phyloP scores from a whole-genome alignment of 768 basidiomycete genomes.

The Leccinum rimulosum region DNA sequence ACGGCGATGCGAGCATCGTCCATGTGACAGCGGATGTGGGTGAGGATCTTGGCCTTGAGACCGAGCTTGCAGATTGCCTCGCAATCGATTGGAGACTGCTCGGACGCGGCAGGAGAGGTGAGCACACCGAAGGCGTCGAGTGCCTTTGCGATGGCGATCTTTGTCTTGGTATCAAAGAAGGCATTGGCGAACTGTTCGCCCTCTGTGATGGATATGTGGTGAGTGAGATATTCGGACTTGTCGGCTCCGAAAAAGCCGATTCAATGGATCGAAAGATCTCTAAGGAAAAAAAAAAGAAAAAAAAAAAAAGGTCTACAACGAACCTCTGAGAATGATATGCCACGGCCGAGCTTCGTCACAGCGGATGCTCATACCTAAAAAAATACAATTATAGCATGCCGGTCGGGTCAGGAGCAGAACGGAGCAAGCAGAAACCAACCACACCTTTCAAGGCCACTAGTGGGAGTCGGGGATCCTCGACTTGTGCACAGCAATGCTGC shows the following conservation, averaged over 20 bases:
- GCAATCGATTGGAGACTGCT: conserved; percentile 91
- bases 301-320: conserved; percentile 21
- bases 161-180: conserved; percentile 99
- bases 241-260: conserved; percentile 7
- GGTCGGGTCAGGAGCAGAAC: no score
- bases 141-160: conserved; percentile 98
- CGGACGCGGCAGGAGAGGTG: conserved; percentile 96
- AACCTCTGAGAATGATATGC: conserved; percentile 90
- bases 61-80: conserved; percentile 99
- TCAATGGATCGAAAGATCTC: no score
- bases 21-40: conserved; percentile 99
- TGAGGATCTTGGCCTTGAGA: conserved; percentile 93
- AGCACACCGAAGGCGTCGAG: conserved; percentile 99
- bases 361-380: no score
- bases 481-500: no score
- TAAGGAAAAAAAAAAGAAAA: not conserved
- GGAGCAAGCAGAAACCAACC: no score
- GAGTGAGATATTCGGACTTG: conserved; percentile 14
- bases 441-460: no score
- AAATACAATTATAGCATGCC: no score
- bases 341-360: no score
- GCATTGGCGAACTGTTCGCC: conserved; percentile 99
- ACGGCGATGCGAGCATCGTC: conserved; percentile 98
- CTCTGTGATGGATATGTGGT: conserved; percentile 48
- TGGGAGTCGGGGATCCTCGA: no score